These are phyloP conservation scores for Medicago ruthenica DNA, from an alignment of 306 rosid genomes.

Conservation along the genomic window DNA sequence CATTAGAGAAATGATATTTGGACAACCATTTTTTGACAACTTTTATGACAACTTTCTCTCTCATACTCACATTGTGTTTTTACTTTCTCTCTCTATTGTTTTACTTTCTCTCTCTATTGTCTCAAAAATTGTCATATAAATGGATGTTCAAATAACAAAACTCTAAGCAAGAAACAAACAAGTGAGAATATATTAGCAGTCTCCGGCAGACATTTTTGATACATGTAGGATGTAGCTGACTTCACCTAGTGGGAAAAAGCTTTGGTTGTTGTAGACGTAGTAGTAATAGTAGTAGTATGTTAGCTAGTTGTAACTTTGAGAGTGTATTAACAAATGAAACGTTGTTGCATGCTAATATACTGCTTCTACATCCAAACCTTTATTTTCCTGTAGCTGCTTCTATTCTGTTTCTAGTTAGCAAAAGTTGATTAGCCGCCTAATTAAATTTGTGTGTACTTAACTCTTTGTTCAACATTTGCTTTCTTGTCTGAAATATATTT, in stretches of 20 bases:
- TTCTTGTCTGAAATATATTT: conserved; percentile 27
- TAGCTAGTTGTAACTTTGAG: not conserved
- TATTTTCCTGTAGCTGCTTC: not conserved
- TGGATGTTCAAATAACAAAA: too few relatives aligned
- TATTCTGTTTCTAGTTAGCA: not conserved
- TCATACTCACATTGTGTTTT: too few relatives aligned
- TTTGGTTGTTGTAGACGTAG: not conserved
- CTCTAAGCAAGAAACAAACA: not conserved
- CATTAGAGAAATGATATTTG: too few relatives aligned
- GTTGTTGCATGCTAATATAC: not conserved
- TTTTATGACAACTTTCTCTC: too few relatives aligned
- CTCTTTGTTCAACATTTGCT: conserved; percentile 9
- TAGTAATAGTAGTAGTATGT: not conserved
- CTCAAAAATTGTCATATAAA: too few relatives aligned
- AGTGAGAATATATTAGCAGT: not conserved
- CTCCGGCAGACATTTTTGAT: not conserved
- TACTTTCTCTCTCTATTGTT: too few relatives aligned
- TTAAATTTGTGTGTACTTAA: not conserved
- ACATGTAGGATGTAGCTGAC: not conserved
- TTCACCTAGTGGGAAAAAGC: not conserved
- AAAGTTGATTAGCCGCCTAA: not conserved
- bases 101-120: too few relatives aligned
- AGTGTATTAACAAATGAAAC: not conserved
- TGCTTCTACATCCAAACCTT: not conserved
- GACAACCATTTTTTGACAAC: too few relatives aligned